Conservation (phyloP, 148 eudicot genomes). For the Polygonum maritimum region DNA sequence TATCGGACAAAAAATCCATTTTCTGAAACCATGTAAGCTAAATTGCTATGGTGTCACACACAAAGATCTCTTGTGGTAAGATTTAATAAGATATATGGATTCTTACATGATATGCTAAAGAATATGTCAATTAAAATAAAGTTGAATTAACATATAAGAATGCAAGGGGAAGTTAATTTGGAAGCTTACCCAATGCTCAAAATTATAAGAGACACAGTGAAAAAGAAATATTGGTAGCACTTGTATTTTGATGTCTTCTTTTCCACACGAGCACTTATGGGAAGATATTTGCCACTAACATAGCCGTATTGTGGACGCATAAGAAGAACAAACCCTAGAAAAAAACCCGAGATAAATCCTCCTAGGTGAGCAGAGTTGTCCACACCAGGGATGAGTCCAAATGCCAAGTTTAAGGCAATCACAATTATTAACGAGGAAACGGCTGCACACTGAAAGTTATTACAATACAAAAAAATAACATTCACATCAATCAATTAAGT, state of each 20-base stretch:
- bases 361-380: constrained; percentile 40
- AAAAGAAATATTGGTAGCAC: constrained; percentile 30
- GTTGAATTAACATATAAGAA: neutral
- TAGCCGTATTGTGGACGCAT: constrained; percentile 43
- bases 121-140: neutral
- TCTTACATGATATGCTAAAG: too few relatives aligned
- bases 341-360: constrained; percentile 26
- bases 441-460: constrained; percentile 27
- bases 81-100: too few relatives aligned
- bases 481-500: neutral
- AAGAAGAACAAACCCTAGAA: constrained; percentile 28
- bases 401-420: constrained; percentile 29
- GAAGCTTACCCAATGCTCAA: constrained; percentile 22
- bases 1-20: too few relatives aligned
- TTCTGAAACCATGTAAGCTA: neutral
- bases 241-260: constrained; percentile 22
- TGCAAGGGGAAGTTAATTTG: neutral
- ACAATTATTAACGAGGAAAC: constrained; percentile 20
- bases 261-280: neutral
- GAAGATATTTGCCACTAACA: constrained; percentile 24
- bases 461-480: neutral
- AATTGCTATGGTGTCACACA: neutral
- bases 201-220: constrained; percentile 16
- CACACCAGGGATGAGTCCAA: constrained; percentile 37
- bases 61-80: too few relatives aligned